These are phyloP conservation scores for Vachellia pachyceras DNA, from an alignment of 306 rosid genomes.

Conservation along the genomic window DNA sequence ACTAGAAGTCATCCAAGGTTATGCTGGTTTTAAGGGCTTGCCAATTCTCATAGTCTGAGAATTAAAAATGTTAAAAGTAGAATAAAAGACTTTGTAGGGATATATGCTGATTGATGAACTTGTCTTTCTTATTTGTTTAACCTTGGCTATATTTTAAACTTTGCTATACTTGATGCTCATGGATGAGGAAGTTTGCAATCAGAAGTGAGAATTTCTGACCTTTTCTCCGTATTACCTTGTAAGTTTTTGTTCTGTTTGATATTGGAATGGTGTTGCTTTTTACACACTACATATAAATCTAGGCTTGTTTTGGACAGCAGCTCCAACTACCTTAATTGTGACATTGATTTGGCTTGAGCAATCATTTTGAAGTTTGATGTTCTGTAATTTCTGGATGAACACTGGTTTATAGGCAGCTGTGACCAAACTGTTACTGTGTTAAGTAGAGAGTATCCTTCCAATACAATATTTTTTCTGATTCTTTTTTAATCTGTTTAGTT, in stretches of 20 bases:
- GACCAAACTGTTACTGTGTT: background rate
- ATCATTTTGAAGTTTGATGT: background rate
- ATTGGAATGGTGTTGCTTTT: background rate
- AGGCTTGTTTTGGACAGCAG: background rate
- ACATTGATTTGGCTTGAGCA: background rate
- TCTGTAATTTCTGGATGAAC: background rate
- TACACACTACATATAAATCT: background rate
- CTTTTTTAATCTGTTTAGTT: background rate
- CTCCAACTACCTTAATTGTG: background rate
- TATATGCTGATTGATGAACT: constrained; percentile 10
- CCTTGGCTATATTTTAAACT: constrained; percentile 10
- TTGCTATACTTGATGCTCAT: background rate
- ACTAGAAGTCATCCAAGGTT: constrained; percentile 19
- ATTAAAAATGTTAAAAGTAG: constrained; percentile 4
- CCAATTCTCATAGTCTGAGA: constrained; percentile 12
- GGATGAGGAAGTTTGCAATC: background rate
- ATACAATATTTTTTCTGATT: background rate
- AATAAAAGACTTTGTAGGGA: constrained; percentile 9
- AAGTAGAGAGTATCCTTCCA: background rate
- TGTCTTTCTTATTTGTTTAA: constrained; percentile 10
- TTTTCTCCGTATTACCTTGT: no score
- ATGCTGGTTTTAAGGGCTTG: constrained; percentile 3
- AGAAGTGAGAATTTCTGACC: background rate
- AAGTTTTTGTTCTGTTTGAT: background rate
- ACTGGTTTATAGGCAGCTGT: constrained; percentile 1